These are phyloP conservation scores for Trichophaea hybrida DNA, from an alignment of 2,329 filamentous ascomycete species.

Conservation along the genomic window DNA sequence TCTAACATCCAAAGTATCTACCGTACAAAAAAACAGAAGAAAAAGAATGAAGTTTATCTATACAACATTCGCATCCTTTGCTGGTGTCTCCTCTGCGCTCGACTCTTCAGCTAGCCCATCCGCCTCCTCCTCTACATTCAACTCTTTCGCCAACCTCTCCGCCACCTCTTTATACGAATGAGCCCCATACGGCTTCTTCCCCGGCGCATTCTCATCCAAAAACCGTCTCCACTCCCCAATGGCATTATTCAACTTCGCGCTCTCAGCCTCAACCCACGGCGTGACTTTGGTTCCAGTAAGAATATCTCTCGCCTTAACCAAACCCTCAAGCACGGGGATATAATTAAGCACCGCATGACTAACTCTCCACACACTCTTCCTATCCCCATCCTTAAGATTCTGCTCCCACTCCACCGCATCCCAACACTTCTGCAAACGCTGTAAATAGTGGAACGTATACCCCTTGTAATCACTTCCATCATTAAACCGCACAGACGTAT, in stretches of 20 bases:
- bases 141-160: background rate
- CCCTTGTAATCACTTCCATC: constrained; percentile 4
- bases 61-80: background rate
- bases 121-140: background rate
- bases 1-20: too few relatives aligned
- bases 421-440: constrained; percentile 6
- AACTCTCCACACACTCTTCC: background rate
- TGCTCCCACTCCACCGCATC: constrained; percentile 4
- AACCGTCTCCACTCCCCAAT: constrained; percentile 7
- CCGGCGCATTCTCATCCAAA: constrained; percentile 4
- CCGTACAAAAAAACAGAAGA: too few relatives aligned
- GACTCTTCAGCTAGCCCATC: background rate
- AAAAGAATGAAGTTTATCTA: too few relatives aligned
- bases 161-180: background rate
- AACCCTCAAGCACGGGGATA: constrained; percentile 13
- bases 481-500: constrained; percentile 7
- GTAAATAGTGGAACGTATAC: background rate
- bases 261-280: constrained; percentile 15
- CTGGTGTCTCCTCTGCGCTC: background rate
- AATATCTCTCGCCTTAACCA: constrained; percentile 13
- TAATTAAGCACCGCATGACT: constrained; percentile 5
- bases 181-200: background rate
- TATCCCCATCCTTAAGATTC: background rate
- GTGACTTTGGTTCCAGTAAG: constrained; percentile 9
- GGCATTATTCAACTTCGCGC: constrained; percentile 11